Conservation (phyloP, 2,329 filamentous ascomycete species). For the Escovopsis weberi region DNA sequence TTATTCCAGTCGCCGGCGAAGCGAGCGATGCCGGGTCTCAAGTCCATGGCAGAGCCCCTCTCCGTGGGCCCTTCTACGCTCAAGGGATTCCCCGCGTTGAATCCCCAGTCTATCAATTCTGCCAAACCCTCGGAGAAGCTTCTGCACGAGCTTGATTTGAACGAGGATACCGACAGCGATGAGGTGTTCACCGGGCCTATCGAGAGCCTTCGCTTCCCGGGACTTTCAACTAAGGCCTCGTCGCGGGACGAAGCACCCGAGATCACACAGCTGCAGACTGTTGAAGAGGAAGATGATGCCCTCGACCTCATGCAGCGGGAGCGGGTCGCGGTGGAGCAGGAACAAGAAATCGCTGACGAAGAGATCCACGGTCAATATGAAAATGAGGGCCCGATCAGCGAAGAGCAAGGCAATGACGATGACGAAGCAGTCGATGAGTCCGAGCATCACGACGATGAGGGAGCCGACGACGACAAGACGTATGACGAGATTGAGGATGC, state of each 20-base stretch:
- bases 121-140: slow-evolving; percentile 22
- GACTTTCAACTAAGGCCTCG: slow-evolving; percentile 30
- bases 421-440: slow-evolving; percentile 2
- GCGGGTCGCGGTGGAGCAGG: not conserved
- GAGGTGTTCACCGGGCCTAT: slow-evolving; percentile 21
- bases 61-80: slow-evolving; percentile 8
- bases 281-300: slow-evolving; percentile 12
- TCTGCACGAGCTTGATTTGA: slow-evolving; percentile 19
- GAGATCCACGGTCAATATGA: slow-evolving; percentile 5
- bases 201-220: slow-evolving; percentile 26
- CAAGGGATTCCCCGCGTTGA: slow-evolving; percentile 20
- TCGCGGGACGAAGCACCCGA: slow-evolving; percentile 27
- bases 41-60: slow-evolving; percentile 17
- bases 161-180: slow-evolving; percentile 11
- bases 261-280: slow-evolving; percentile 18
- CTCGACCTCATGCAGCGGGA: not conserved
- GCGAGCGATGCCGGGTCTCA: slow-evolving; percentile 22
- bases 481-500: slow-evolving; percentile 6
- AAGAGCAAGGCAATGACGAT: slow-evolving; percentile 4
- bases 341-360: slow-evolving; percentile 3
- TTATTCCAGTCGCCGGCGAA: slow-evolving; percentile 40
- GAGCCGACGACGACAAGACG: slow-evolving; percentile 1
- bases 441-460: slow-evolving; percentile 3
- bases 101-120: slow-evolving; percentile 18
- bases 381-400: slow-evolving; percentile 5